Base-by-base conservation (phyloP, 495 filamentous ascomycete species). In the Talaromyces proteolyticus region DNA sequence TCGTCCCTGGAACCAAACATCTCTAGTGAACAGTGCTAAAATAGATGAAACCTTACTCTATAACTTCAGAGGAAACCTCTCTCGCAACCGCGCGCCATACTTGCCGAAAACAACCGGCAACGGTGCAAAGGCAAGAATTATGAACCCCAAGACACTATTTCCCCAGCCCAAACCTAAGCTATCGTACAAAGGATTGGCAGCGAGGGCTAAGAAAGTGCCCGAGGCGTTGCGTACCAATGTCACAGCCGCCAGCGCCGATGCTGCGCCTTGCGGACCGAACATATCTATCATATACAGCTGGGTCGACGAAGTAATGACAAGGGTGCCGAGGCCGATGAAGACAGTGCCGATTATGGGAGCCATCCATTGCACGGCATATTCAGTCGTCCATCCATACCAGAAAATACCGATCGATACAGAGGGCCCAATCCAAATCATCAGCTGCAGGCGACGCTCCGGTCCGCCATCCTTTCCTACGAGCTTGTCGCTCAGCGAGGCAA, bases 221-320 rank as follows among this genome's bases (percentile, higher is more conserved):
- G 36, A 24, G 6, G 36, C 25, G 25, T 49, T 49, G 23, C 47
- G 47, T 14, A 49, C 17, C 47, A 49, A 20, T 3, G 14, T 49
- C 8, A 41, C 17, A 25, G 26, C 47, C 18, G 47, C 47, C n/a
- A 49, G 25, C 5, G 47, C 47, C 4, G 47, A 49, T 14, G 47
- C 47, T 11, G 85, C 84, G 3, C 84, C 82, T 60, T 75, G 87
- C 4, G 69, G 68, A 6, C 74, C 73, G 60, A 85, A 86, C 8
- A 79, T 61, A 57, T 89, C 86, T 23, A 86, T 74, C 11, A 85
- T 59, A 54, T 82, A 87, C 4, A 74, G 74, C 61, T 81, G 77
- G 3, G 47, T 17, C 4, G 47, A 49, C 22, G 47, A 49, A 8
- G 36, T 37, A 18, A 49, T 44, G 8, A 53, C 43, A 19, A 58